Base-by-base conservation (phyloP, 495 filamentous ascomycete genomes). In the Parachaetomium inaequale region DNA sequence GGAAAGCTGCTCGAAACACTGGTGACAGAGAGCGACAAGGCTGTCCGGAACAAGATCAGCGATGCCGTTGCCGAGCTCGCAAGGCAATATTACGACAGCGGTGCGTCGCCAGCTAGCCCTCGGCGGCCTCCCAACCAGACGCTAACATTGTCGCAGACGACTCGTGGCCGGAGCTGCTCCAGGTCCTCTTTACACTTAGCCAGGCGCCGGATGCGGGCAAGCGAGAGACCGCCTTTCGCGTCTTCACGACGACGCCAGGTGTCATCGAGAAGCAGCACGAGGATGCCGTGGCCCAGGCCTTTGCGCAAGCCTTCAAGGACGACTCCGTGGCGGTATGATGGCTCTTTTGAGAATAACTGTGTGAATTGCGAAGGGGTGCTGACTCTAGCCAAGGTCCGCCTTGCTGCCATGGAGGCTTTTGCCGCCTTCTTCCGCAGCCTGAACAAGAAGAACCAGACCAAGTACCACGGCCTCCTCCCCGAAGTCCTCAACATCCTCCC, bases 181-280 rank as follows among this genome's bases (percentile, higher is more conserved):
- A 85, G 17, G 85, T 87, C 29, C 82, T 99, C 19, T 97, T 96
- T 75, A 83, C 87, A 49, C 86, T 93, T 28, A 98, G 94, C 72
- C 90, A 93, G 70, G 91, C 89, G 26, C 76, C 81, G 49, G 90
- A 96, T 47, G 75, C 88, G 14, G 88, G 85, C 62, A 86, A 93
- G 71, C 86, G 95, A 25, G 94, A 98, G 78, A 88, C 84, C 32
- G 90, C 95, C 26, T 99, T 92, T 76, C 84, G 95, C 45, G 92
- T 99, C 60, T 96, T 99, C 71, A 88, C 91, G 42, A 93, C 92
- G 0, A 97, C 95, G 8, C 95, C 95, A 19, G 91, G 90, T 21
- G 92, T 99, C 67, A 98, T 99, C 67, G 92, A 96, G 74, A 93
- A 88, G 75, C 91, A 96, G 67, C 93, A 99, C 68, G 90, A 96